phyloP scores from a whole-genome alignment of 192 early-diverging fungal genomes.

The Rhizoclosmatium sp. region DNA sequence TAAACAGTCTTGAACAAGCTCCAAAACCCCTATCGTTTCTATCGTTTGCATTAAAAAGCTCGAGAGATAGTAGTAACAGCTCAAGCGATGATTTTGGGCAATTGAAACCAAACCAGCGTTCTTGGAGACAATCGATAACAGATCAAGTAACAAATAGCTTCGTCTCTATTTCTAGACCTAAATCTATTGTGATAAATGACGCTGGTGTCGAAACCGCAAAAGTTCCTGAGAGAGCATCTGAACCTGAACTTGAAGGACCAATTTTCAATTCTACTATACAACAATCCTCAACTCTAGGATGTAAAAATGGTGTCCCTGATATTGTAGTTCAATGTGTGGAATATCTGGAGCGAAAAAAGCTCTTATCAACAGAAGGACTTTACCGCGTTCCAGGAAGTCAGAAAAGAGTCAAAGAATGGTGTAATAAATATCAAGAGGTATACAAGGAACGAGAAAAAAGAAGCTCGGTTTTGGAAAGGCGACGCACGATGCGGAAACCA shows the following conservation, averaged over 20 bases:
- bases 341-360: neutral
- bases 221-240: neutral
- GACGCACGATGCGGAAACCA: neutral
- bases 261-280: conserved; percentile 21
- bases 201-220: neutral
- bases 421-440: neutral
- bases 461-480: neutral
- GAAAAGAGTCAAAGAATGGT: conserved; percentile 39
- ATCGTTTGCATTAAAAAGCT: no score
- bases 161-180: no score
- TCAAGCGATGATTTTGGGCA: no score
- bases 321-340: conserved; percentile 26
- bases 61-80: no score
- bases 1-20: no score
- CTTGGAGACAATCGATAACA: no score
- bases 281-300: neutral
- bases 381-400: conserved; percentile 36
- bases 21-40: no score
- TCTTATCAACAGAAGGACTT: conserved; percentile 39
- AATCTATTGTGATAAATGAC: no score
- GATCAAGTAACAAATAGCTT: no score
- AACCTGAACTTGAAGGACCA: conserved; percentile 2
- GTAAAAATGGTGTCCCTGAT: conserved; percentile 35
- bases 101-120: no score
- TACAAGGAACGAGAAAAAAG: neutral